Evolutionary conservation across 177 flowering plant species (phyloP).

Genomic region (Vitis hybrid): DNA sequence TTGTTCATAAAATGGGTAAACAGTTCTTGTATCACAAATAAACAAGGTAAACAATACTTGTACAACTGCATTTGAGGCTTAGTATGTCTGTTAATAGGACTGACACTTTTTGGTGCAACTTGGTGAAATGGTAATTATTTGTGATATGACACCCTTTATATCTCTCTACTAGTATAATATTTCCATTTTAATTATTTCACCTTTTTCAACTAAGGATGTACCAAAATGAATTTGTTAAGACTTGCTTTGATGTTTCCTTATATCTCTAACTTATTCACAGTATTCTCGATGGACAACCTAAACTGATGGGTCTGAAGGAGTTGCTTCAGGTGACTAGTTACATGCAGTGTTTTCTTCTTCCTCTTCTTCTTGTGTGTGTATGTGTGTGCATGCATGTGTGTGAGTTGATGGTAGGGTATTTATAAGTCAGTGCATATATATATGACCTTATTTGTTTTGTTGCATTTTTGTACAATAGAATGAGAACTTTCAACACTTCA

Average conservation of each 20-base stretch:
- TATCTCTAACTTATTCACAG: constrained; percentile 34
- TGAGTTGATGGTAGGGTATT: not conserved
- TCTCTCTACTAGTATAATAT: not conserved
- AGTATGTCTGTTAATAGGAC: no score
- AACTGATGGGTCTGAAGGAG: constrained; percentile 89
- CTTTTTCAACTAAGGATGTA: not conserved
- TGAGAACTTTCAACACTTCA: no score
- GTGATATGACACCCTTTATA: not conserved
- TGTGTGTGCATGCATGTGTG: not conserved
- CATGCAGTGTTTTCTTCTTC: not conserved
- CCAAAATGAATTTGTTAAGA: not conserved
- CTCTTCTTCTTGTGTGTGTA: constrained; percentile 1
- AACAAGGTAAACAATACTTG: no score
- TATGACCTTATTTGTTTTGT: no score
- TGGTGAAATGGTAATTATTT: no score
- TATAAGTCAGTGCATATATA: not conserved
- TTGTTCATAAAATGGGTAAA: no score
- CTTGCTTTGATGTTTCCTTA: constrained; percentile 1
- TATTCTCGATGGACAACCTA: constrained; percentile 84
- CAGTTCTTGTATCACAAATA: no score
- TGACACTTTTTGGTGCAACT: no score
- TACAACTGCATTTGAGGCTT: no score
- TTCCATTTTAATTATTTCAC: not conserved
- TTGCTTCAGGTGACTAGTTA: constrained; percentile 67
- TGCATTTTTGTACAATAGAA: no score